Evolutionary conservation across 192 early-diverging fungal genomes (phyloP).

Genomic region (Coemansia furcata): DNA sequence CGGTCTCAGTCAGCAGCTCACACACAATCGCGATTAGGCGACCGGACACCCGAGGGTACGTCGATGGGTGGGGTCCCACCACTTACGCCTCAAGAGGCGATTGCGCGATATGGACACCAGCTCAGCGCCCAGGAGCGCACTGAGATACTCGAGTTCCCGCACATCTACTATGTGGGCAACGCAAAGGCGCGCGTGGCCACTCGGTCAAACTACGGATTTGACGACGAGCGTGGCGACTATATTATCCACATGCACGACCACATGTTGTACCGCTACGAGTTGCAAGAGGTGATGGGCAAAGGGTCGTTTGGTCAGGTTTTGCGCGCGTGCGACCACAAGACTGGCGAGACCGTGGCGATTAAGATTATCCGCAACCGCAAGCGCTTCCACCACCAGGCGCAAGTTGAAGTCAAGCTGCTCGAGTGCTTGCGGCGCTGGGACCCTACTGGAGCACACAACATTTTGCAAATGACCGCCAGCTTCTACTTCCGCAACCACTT

Average conservation of each 20-base stretch:
- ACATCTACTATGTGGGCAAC: constrained; percentile 90
- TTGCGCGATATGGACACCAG: constrained; percentile 66
- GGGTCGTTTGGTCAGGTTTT: constrained; percentile 95
- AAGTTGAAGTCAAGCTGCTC: constrained; percentile 92
- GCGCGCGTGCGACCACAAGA: constrained; percentile 92
- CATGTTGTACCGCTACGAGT: constrained; percentile 89
- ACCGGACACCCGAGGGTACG: constrained; percentile 19
- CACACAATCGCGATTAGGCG: constrained; percentile 19
- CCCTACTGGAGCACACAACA: constrained; percentile 70
- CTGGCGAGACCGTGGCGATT: constrained; percentile 79
- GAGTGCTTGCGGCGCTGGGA: constrained; percentile 85
- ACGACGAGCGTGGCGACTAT: constrained; percentile 96
- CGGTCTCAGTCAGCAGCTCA: constrained; percentile 25
- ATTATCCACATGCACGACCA: constrained; percentile 86
- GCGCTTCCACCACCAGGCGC: constrained; percentile 92
- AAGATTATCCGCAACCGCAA: constrained; percentile 97
- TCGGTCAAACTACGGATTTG: constrained; percentile 55
- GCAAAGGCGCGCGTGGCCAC: constrained; percentile 53
- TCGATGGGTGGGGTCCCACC: constrained; percentile 45
- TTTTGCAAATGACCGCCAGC: constrained; percentile 84
- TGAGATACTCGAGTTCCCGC: constrained; percentile 78
- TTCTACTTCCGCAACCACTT: constrained; percentile 96
- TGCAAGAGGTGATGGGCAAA: constrained; percentile 87
- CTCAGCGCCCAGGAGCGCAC: constrained; percentile 83
- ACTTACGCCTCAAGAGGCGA: constrained; percentile 59